Base-by-base conservation (phyloP, 2,329 filamentous ascomycete genomes). In the Grosmannia huntii region DNA sequence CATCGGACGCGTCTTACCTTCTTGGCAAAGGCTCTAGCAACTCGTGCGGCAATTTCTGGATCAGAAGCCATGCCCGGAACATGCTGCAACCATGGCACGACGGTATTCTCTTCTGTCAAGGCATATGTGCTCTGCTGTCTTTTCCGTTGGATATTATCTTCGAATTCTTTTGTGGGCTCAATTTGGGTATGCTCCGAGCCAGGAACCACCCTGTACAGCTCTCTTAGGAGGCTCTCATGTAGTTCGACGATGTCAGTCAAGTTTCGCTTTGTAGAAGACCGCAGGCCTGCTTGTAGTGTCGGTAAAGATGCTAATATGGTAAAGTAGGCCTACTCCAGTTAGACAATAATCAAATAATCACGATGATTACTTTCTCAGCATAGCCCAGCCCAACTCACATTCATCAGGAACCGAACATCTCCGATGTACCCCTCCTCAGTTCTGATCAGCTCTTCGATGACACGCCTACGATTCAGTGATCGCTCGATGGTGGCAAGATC, bases 381-480 rank as follows among this genome's bases (percentile, higher is more conserved):
- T 5, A 21, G 19, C 7, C 16, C 14, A 10, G 41, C 4, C 10
- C 16, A 48, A 66, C 83, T 68, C 73, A 92, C 91, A 71, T 95
- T 90, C 68, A 87, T 86, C 60, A 97, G 75, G 63, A 94, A 90
- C 65, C 89, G 89, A 59, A 97, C 72, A 66, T 96, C 92, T 19
- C 85, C 83, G 65, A 97, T 85, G 68, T 97, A 97, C 66, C 86
- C 83, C 68, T 94, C 87, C 70, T 97, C 94, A 0, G 91, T 95
- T 59, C 74, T 80, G 61, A 96, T 83, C 55, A 97, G 75, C 71
- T 97, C 94, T 67, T 94, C 88, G 41, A 97, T 72, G 46, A 95
- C 84, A 61, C 85, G 84, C 16, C 89, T 83, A 61, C 94, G 82
- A 66, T 90, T 87, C 23, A 87, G 71, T 1, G 89, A 82, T 57